Conservation (phyloP, 2,329 filamentous ascomycete species). For the Dactylellina haptotyla region DNA sequence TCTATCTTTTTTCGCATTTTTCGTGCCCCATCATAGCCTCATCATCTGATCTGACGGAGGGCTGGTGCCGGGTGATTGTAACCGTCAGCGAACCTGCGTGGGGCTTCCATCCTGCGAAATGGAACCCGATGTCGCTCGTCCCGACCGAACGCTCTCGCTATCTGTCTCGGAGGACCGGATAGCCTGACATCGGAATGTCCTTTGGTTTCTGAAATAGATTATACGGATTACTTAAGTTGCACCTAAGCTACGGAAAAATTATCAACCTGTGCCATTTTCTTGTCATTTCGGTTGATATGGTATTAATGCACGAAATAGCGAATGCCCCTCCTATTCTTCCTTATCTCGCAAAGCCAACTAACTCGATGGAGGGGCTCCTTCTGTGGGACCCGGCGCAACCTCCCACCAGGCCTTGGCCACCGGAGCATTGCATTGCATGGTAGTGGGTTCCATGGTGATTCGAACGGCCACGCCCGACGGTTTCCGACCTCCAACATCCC, state of each 20-base stretch:
- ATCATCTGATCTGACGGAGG: conserved; percentile 51
- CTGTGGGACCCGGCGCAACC: conserved; percentile 5
- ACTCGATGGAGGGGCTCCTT: conserved; percentile 32
- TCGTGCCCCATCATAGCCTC: conserved; percentile 13
- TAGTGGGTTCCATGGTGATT: too few species aligned
- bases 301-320: not conserved
- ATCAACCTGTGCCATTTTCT: too few species aligned
- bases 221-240: not conserved
- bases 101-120: conserved; percentile 1
- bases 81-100: not conserved
- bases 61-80: not conserved
- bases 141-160: too few species aligned
- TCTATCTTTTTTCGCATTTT: not conserved
- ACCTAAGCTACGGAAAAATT: not conserved
- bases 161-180: not conserved
- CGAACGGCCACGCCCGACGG: conserved; percentile 9
- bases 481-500: conserved; percentile 12
- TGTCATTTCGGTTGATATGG: too few species aligned
- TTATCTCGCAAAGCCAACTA: conserved; percentile 6
- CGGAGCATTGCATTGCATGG: too few species aligned
- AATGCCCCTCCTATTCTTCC: not conserved
- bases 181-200: not conserved
- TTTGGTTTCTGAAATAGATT: not conserved
- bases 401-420: too few species aligned
- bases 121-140: conserved; percentile 16